Evolutionary conservation across 225 moss, liverwort and hornwort species (phyloP).

Genomic region (Ulota crispa): DNA sequence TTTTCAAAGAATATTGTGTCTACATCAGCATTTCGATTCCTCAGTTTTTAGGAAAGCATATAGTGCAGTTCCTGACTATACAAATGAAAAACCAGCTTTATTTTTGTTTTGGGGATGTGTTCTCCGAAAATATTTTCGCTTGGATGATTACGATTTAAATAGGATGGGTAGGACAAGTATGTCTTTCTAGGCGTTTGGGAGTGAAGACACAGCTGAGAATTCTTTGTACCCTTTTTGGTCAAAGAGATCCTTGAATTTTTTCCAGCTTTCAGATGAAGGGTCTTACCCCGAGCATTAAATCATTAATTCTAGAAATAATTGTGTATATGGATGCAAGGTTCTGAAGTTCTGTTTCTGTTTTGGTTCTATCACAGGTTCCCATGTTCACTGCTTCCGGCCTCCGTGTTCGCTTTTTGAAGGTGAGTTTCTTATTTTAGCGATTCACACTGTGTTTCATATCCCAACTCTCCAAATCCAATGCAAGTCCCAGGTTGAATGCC

Average conservation of each 20-base stretch:
- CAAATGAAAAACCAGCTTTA: neutral
- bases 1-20: neutral
- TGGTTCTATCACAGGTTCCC: conserved; percentile 55
- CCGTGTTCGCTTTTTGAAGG: conserved; percentile 85
- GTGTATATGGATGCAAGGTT: neutral
- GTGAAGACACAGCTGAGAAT: neutral
- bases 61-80: neutral
- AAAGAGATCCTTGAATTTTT: neutral
- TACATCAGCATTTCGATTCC: neutral
- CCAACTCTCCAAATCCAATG: no score
- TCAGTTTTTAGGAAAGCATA: neutral
- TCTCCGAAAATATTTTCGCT: no score
- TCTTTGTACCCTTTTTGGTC: neutral
- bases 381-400: conserved; percentile 94
- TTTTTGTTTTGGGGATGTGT: neutral
- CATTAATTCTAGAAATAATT: neutral
- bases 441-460: no score
- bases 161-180: neutral
- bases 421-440: neutral
- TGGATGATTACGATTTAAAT: neutral
- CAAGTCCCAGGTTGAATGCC: no score
- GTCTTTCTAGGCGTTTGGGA: neutral
- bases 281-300: neutral
- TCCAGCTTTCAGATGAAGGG: neutral
- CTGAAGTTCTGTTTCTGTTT: neutral